Evolutionary conservation across 2,329 filamentous ascomycete genomes (phyloP), one percentile per base, ranked within the genome.

Genomic region (Arthroderma sp.): DNA sequence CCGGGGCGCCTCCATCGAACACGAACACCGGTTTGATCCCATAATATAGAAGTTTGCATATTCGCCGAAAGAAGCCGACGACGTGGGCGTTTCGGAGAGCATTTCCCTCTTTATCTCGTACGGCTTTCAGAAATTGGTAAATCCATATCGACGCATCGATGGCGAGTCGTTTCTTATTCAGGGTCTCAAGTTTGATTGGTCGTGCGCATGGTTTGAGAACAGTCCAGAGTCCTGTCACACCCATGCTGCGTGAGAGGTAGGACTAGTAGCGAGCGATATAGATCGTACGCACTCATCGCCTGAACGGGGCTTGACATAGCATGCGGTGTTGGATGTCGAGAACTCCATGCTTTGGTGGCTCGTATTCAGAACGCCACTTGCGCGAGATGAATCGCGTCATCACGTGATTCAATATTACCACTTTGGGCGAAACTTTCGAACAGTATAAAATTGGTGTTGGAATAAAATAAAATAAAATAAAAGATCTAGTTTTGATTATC

Each of bases 71-170:
- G 76, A 98, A 98, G 34, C 93, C 91, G 37, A 98, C 85, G 32
- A 98, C 78, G 59, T 98, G 91, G 29, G 85, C 89, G 68, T 95
- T 98, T 51, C 88, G 85, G 43, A 98, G 73, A 1, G 91, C 91
- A 59, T 98, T 94, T 44, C 91, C 91, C 65, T 98, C 91, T 59
- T 96, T 95, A 67, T 98, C 91, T 56, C 91, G 88, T 7, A 98
- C 91, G 6, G 93, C 91, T 69, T 98, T 98, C 56, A 98, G 78
- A 59, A 98, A 98, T 61, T 98, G 91, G 72, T 98, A 98, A 56
- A 98, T 96, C 91, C 91, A 98, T 61, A 98, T 98, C 8, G 88
- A 95, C 47, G 93, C 91, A 67, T 98, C 91, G 53, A 98, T 86
- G 39, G 91, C 93, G 41, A 98, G 82, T 10, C 91, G 86, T 67